Base-by-base conservation (phyloP, 345 rosid genomes). In the Hevea brasiliensis region DNA sequence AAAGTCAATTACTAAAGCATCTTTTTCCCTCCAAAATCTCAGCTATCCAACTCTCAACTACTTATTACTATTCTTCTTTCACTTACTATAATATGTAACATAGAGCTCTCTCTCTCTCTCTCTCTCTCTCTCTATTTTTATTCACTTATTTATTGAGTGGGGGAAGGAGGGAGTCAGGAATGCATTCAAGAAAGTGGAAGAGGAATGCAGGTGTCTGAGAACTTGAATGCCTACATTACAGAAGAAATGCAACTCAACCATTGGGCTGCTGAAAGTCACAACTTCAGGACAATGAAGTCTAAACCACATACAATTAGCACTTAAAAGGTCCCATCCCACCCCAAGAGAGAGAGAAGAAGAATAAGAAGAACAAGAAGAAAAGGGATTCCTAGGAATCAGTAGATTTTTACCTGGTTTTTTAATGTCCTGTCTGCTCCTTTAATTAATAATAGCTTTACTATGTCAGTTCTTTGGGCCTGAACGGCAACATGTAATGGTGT, bases 401-500 rank as follows among this genome's bases (percentile, higher is more conserved):
- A 32, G 7, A 54, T 41, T 23, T 35, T 51, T 54, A 73, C 76
- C 63, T 54, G 24, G 54, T 64, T 90, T 75, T 82, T 92, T 71
- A 89, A 74, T 40, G 81, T 76, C 80, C 64, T 79, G 61, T 94
- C 89, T 1, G 95, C 98, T 58, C 97, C 89, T 88, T 89, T 94
- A 45, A 89, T 82, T 75, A 94, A 74, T 75, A 94, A 80, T 35
- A 94, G 95, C 79, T 85, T 92, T 78, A 90, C 88, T 13, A 87
- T 67, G 75, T 94, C 98, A 2, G 92, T 87, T 82, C 98, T 89
- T 77, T 81, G 82, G 58, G 86, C 86, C 85, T 87, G 98, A 79
- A 92, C 96, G 61, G 98, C 97, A 68, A 94, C 90, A 81, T 94
- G 98, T 69, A 94, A 75, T 13, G 98, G 98, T 45, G 98, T 85